Evolutionary conservation across 306 rosid genomes (phyloP), one percentile per base, ranked within the genome.

Genomic region (Quercus cerris): DNA sequence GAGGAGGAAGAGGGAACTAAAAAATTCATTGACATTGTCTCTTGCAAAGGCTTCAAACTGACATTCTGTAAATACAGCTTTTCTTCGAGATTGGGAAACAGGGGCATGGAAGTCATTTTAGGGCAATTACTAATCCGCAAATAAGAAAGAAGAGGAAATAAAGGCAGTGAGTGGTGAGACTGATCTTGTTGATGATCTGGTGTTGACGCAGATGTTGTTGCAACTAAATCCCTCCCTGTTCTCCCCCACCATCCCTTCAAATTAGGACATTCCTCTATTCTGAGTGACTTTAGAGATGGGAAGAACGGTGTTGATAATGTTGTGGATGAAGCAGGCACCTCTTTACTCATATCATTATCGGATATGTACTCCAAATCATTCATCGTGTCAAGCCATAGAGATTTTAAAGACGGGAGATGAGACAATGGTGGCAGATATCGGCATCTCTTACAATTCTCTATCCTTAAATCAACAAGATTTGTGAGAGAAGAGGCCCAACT

Each of bases 191-290:
- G 38, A 33, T 33, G 38, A 33, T 5, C 7, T 33, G 7, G 38
- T 33, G 38, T 0, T 0, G 38, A 33, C 38, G 38, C 38, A 33
- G 38, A 33, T 33, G 7, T 1, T 33, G 38, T 33, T 33, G 38
- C 1, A 33, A 33, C 7, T 33, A 33, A 33, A 33, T 33, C 38
- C 38, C 38, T 33, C 38, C 38, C 38, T 44, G 3, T 10, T 8
- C 3, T 25, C 20, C 27, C 30, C 30, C 56, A 27, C 70, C 52
- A 79, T 33, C 86, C 86, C 68, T 13, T 70, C 49, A 83, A 73
- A 23, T 67, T 72, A 5, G n/a, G 51, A 52, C 86, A 79, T 9
- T n/a, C 33, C 0, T 6, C 0, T 20, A 61, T 22, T 0, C 0
- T 1, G 17, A 75, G 64, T 0, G 2, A 1, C 56, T 58, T 33